Evolutionary conservation across 139 green algal genomes (phyloP).

Genomic region (Tetradesmus lagerheimii): DNA sequence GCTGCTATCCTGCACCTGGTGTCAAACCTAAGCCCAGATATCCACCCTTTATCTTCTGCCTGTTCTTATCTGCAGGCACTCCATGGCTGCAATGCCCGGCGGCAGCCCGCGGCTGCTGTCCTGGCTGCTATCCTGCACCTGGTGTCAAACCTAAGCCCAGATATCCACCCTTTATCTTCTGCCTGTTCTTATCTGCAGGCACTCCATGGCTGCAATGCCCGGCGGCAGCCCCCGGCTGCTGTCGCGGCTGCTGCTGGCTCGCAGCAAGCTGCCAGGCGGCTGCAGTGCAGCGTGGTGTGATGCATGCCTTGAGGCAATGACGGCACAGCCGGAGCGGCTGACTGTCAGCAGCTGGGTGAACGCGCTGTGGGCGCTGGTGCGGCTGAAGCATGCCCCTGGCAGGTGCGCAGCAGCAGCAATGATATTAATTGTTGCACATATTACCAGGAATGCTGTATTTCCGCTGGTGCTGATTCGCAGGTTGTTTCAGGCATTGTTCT

Average conservation of each 20-base stretch:
- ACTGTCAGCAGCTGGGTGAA: constrained; percentile 38
- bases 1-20: too few species aligned
- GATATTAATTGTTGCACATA: neutral
- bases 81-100: constrained; percentile 6
- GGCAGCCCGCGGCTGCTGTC: constrained; percentile 28
- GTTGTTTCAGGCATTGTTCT: too few species aligned
- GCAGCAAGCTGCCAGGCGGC: constrained; percentile 6
- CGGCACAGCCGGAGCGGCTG: constrained; percentile 7
- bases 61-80: too few species aligned
- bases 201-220: constrained; percentile 7
- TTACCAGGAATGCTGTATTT: too few species aligned
- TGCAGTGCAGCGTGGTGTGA: constrained; percentile 10
- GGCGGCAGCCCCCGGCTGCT: constrained; percentile 26
- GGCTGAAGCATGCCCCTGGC: constrained; percentile 12
- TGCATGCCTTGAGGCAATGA: neutral
- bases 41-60: too few species aligned
- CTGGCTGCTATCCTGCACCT: too few species aligned
- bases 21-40: too few species aligned
- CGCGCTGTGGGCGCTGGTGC: constrained; percentile 32
- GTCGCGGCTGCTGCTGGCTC: constrained; percentile 14
- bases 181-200: neutral
- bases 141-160: too few species aligned
- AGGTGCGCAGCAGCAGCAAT: neutral
- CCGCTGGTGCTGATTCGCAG: too few species aligned
- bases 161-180: too few species aligned